These are phyloP conservation scores for Hymenoscyphus occultus DNA, from an alignment of 2,329 filamentous ascomycete genomes.

Conservation along the genomic window DNA sequence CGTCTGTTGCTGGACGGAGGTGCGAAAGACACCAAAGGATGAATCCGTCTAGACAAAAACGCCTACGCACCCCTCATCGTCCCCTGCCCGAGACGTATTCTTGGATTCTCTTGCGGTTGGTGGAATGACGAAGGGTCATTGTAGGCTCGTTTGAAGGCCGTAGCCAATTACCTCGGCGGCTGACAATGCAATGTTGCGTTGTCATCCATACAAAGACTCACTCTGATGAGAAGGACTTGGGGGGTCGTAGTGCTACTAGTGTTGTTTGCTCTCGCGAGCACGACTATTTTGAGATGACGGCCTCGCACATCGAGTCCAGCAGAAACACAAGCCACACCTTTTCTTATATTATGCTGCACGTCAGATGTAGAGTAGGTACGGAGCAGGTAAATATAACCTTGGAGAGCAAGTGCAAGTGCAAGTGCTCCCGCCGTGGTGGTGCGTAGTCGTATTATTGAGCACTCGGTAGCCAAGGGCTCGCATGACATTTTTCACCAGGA, in stretches of 20 bases:
- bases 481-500: neutral
- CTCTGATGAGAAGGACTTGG: neutral
- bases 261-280: neutral
- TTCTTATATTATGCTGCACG: constrained; percentile 10
- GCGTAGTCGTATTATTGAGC: neutral
- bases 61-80: constrained; percentile 4
- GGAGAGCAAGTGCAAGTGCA: neutral
- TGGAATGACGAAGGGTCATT: constrained; percentile 9
- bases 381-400: constrained; percentile 3
- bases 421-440: constrained; percentile 3
- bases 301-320: neutral
- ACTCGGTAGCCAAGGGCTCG: neutral
- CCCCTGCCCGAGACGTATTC: neutral
- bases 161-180: constrained; percentile 4
- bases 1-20: constrained; percentile 6
- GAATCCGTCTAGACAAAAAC: constrained; percentile 13
- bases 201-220: constrained; percentile 19
- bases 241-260: no score
- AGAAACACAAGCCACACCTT: neutral
- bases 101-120: constrained; percentile 1
- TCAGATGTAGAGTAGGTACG: constrained; percentile 16
- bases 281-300: neutral
- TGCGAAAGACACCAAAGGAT: constrained; percentile 7
- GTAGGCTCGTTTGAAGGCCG: neutral
- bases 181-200: constrained; percentile 13